Conservation (phyloP, 768 basidiomycete species). For the Boletus pseudopeckii region DNA sequence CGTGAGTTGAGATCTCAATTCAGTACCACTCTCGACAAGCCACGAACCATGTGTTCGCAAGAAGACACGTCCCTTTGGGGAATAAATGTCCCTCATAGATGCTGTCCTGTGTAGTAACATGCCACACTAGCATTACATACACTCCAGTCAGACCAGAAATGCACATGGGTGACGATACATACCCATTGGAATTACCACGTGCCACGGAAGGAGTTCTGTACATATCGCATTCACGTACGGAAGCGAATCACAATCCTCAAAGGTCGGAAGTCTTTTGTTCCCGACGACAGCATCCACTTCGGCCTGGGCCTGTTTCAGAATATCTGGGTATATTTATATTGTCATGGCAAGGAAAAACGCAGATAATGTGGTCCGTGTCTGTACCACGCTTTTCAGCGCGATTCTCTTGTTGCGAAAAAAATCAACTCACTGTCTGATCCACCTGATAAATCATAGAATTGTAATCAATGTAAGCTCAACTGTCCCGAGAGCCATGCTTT, state of each 20-base stretch:
- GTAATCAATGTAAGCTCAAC: neutral
- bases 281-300: slow-evolving; percentile 10
- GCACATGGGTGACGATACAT: neutral
- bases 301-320: slow-evolving; percentile 7
- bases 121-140: neutral
- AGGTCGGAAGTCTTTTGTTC: slow-evolving; percentile 5
- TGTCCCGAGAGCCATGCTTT: neutral
- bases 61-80: slow-evolving; percentile 14
- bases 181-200: slow-evolving; percentile 1
- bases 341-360: slow-evolving; percentile 22
- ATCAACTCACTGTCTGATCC: slow-evolving; percentile 13
- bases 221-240: slow-evolving; percentile 20
- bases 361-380: slow-evolving; percentile 3
- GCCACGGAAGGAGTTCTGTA: slow-evolving; percentile 10
- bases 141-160: neutral
- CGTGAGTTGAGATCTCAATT: neutral
- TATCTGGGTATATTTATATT: slow-evolving; percentile 4
- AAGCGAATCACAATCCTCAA: slow-evolving; percentile 4
- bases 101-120: slow-evolving; percentile 13
- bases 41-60: slow-evolving; percentile 13
- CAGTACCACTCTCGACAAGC: too few relatives aligned
- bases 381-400: slow-evolving; percentile 5
- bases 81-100: slow-evolving; percentile 19
- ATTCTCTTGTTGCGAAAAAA: slow-evolving; percentile 11
- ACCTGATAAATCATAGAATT: too few relatives aligned